These are phyloP conservation scores for Kernera saxatilis DNA, from an alignment of 345 rosid species.

Conservation along the genomic window DNA sequence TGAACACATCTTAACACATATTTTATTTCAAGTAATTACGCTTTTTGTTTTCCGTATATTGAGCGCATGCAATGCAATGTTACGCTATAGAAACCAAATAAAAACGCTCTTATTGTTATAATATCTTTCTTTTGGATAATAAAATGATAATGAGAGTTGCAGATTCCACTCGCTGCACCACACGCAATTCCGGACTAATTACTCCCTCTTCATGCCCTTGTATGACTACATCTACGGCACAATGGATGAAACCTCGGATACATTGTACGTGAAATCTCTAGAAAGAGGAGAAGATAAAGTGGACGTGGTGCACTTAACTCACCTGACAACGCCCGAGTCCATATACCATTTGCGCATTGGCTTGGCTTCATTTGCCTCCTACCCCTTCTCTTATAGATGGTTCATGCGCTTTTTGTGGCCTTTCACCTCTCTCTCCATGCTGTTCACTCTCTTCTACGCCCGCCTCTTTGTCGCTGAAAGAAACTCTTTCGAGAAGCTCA, in stretches of 20 bases:
- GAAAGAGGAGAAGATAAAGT: conserved; percentile 44
- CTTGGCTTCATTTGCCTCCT: conserved; percentile 52
- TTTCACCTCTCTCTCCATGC: conserved; percentile 41
- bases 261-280: conserved; percentile 35
- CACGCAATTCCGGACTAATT: conserved; percentile 60
- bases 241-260: conserved; percentile 35
- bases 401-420: conserved; percentile 57
- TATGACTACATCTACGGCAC: conserved; percentile 54
- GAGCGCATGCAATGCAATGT: not conserved
- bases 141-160: not conserved
- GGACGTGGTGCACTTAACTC: conserved; percentile 60
- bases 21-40: not conserved
- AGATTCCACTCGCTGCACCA: conserved; percentile 67
- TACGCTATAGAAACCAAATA: not conserved
- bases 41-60: not conserved
- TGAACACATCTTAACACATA: not conserved
- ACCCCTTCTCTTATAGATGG: conserved; percentile 42
- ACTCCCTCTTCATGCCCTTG: conserved; percentile 60
- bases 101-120: not conserved
- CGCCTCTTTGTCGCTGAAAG: conserved; percentile 50
- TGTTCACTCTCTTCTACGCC: conserved; percentile 43
- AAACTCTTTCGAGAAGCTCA: conserved; percentile 41
- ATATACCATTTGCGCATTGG: conserved; percentile 59
- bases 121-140: not conserved
- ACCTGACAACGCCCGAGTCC: conserved; percentile 56